Evolutionary conservation across 495 filamentous ascomycete species (phyloP), one percentile per base, ranked within the genome.

Genomic region (Cenococcum geophilum): DNA sequence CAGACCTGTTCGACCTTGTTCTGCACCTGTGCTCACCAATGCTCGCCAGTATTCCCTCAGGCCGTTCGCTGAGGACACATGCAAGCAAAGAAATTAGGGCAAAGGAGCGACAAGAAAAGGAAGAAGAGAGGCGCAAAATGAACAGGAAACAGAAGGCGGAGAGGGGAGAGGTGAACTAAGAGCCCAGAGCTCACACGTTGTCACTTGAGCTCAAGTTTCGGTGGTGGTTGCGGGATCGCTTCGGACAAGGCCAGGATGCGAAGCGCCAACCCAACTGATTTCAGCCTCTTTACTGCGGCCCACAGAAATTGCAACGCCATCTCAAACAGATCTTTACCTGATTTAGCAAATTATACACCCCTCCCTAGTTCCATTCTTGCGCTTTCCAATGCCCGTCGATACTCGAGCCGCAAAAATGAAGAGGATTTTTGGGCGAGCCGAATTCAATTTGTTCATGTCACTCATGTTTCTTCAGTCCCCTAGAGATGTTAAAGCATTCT

Each of bases 81-180:
- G 60, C 60, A 69, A 58, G 52, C 57, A 62, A 68, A 64, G 50
- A 23, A 64, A 64, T 58, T 53, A 40, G 57, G 49, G 53, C 32
- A 65, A 69, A 66, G 57, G 63, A 69, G 66, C 57, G 66, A 68
- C 66, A 63, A 66, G 67, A 69, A 66, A 59, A 55, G 55, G 59
- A 55, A 50, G 49, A 51, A 34, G 27, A 32, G 27, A 27, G 14
- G 22, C 37, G 57, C 18, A 54, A 45, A 37, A 27, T 42, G 59
- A 54, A 55, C 57, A 45, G 58, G 61, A 52, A 37, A 45, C 55
- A 20, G 40, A 34, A 40, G 21, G 49, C 12, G 49, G 55, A 21
- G 52, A 14, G 27, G 16, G 57, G 50, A 53, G 54, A 50, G 58
- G 45, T 9, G 14, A 25, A 59, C 27, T 43, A 14, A 47, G 56